These are phyloP conservation scores for Neurospora sp. DNA, from an alignment of 495 filamentous ascomycete genomes.

Conservation along the genomic window DNA sequence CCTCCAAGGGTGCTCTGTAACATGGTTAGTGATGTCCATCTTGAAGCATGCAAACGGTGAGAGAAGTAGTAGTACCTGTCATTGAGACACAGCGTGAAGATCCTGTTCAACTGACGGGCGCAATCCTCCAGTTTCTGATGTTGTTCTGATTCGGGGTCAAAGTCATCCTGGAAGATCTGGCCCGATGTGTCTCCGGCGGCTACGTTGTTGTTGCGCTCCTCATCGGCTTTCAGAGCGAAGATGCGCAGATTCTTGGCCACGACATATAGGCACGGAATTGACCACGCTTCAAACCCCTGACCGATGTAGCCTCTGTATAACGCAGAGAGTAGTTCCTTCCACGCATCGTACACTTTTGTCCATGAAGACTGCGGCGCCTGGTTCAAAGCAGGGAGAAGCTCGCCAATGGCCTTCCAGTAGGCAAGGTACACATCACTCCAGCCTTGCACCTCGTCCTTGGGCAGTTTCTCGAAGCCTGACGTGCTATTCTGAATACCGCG, in stretches of 20 bases:
- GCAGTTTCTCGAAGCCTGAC: conserved; percentile 32
- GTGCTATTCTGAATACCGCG: conserved; percentile 45
- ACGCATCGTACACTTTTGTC: conserved; percentile 67
- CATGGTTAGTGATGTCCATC: conserved; percentile 2
- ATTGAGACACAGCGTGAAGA: conserved; percentile 78
- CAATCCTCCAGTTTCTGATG: conserved; percentile 81
- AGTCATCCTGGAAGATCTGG: conserved; percentile 61
- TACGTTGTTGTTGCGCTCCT: conserved; percentile 40
- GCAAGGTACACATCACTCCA: conserved; percentile 77
- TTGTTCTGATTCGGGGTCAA: conserved; percentile 58
- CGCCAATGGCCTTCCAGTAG: conserved; percentile 73
- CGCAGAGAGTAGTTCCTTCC: conserved; percentile 66
- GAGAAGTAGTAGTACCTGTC: conserved; percentile 56
- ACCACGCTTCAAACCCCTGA: conserved; percentile 68
- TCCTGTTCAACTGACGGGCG: conserved; percentile 73
- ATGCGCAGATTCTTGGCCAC: conserved; percentile 71
- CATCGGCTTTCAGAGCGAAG: conserved; percentile 85
- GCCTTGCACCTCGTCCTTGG: conserved; percentile 53
- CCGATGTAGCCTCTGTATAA: conserved; percentile 67
- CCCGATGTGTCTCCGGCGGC: conserved; percentile 34
- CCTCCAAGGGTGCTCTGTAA: conserved; percentile 66
- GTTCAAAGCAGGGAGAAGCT: conserved; percentile 51
- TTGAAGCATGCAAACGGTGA: not conserved
- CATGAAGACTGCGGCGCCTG: conserved; percentile 45
- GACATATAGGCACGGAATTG: conserved; percentile 76